These are phyloP conservation scores for Picea mariana DNA, from an alignment of 83 land plant genomes.

Conservation along the genomic window DNA sequence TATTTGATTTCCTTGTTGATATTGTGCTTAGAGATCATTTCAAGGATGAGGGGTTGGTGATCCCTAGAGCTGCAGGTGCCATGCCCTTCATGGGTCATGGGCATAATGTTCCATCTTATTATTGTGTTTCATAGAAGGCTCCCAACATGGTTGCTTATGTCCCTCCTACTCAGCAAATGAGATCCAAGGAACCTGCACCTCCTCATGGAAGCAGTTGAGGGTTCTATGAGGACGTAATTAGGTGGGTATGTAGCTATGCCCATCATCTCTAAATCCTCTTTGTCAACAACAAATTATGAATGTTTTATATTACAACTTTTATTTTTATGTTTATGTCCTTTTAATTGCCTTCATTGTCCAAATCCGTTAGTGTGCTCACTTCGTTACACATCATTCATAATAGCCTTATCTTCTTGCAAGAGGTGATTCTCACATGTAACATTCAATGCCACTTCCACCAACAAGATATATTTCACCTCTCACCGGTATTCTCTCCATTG, in stretches of 20 bases:
- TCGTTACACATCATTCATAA: too few relatives aligned
- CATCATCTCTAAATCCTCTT: neutral
- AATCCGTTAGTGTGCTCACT: too few relatives aligned
- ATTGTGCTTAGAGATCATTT: neutral
- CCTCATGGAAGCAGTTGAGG: neutral
- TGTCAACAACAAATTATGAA: neutral
- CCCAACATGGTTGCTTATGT: neutral
- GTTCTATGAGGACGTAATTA: neutral
- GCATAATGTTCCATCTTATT: constrained; percentile 24
- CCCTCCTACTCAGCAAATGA: neutral
- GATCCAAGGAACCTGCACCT: neutral
- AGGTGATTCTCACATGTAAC: too few relatives aligned
- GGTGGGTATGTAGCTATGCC: neutral
- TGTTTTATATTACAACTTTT: neutral
- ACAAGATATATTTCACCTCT: too few relatives aligned
- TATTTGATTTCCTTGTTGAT: too few relatives aligned
- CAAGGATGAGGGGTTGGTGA: constrained; percentile 60
- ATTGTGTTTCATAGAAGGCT: neutral
- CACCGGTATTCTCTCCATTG: too few relatives aligned
- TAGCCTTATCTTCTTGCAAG: too few relatives aligned
- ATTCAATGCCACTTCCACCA: too few relatives aligned
- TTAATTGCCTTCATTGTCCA: neutral
- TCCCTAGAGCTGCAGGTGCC: constrained; percentile 17
- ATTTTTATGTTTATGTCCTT: neutral
- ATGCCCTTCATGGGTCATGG: constrained; percentile 38